phyloP scores from a whole-genome alignment of 345 rosid genomes.

The Gossypium bickii region DNA sequence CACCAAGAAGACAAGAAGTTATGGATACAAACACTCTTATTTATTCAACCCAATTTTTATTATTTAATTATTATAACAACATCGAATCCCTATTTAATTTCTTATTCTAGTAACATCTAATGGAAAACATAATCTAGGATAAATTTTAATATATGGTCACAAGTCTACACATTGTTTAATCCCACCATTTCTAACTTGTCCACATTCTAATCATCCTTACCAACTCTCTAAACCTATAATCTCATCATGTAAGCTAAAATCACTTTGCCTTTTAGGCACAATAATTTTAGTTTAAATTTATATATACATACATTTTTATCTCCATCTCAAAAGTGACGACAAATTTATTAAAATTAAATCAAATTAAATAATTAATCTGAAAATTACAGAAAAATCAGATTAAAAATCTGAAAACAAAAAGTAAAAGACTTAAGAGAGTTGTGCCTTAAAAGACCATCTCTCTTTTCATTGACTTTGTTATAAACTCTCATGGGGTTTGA shows the following conservation, averaged over 20 bases:
- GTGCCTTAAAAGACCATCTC: conserved; percentile 21
- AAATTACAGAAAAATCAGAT: too few relatives aligned
- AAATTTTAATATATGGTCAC: conserved; percentile 7
- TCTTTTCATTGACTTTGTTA: conserved; percentile 21
- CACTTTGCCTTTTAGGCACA: background rate
- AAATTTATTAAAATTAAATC: too few relatives aligned
- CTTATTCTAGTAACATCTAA: conserved; percentile 4
- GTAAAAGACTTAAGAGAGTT: background rate
- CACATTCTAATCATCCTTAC: conserved; percentile 13
- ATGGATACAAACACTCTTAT: conserved; percentile 19
- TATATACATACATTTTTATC: background rate
- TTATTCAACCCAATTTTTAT: conserved; percentile 6
- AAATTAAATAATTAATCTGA: too few relatives aligned
- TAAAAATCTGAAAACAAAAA: background rate
- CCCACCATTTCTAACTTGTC: conserved; percentile 12
- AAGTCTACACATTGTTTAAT: conserved; percentile 1
- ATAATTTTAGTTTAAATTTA: background rate
- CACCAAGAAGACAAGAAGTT: conserved; percentile 21
- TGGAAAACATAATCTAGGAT: background rate
- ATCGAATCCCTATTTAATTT: background rate
- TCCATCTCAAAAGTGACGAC: too few relatives aligned
- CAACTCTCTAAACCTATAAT: conserved; percentile 4
- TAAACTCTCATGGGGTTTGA: conserved; percentile 5
- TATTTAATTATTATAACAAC: background rate
- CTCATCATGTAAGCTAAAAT: background rate